phyloP scores from a whole-genome alignment of 2,329 filamentous ascomycete species.

The Xylariomycetidae sp. region DNA sequence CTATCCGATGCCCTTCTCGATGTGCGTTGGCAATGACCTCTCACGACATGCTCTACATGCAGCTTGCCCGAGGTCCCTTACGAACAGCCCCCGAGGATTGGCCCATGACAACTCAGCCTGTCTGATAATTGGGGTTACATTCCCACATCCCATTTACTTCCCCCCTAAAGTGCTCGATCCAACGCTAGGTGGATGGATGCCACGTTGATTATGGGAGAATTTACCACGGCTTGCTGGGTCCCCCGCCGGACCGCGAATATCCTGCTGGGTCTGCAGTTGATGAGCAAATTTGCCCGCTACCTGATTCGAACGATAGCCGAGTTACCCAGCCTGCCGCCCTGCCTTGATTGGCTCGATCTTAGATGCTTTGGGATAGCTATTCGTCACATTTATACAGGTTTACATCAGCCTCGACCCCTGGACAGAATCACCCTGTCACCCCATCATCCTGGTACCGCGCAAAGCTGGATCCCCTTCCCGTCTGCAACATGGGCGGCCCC shows the following conservation, averaged over 20 bases:
- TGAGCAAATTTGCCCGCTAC: constrained; percentile 19
- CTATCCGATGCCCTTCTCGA: background rate
- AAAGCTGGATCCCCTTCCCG: constrained; percentile 25
- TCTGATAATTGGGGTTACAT: constrained; percentile 30
- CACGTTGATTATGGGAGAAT: constrained; percentile 28
- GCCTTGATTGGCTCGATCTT: constrained; percentile 21
- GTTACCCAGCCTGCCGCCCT: constrained; percentile 9
- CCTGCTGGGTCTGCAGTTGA: constrained; percentile 21
- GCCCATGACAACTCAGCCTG: constrained; percentile 26
- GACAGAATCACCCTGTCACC: constrained; percentile 16
- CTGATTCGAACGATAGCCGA: constrained; percentile 18
- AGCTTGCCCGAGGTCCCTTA: constrained; percentile 24
- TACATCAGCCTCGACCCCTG: constrained; percentile 25
- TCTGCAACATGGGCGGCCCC: constrained; percentile 23
- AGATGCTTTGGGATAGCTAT: constrained; percentile 11
- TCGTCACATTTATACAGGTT: constrained; percentile 14
- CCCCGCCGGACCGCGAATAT: constrained; percentile 26
- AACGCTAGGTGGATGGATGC: constrained; percentile 28
- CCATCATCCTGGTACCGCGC: constrained; percentile 20
- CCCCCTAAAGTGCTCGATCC: constrained; percentile 22
- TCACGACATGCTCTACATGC: constrained; percentile 21
- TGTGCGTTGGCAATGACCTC: constrained; percentile 14
- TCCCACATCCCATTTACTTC: constrained; percentile 23
- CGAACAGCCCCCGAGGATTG: constrained; percentile 20
- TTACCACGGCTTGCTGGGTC: constrained; percentile 23